phyloP scores from a whole-genome alignment of 495 filamentous ascomycete genomes.

The Talaromyces wortmannii region DNA sequence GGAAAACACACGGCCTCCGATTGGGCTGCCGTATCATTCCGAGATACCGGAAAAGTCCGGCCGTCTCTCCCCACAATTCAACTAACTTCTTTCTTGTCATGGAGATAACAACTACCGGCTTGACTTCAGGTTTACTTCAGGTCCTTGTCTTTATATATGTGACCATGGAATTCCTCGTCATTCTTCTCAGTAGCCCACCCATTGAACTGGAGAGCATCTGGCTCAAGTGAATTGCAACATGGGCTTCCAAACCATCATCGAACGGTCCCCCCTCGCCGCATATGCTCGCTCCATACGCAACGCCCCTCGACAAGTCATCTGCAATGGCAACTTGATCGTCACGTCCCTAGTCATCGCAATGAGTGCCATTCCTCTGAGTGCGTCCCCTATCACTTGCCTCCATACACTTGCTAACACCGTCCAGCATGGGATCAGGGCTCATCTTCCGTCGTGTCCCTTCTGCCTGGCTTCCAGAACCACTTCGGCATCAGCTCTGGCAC shows the following conservation, averaged over 20 bases:
- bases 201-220: neutral
- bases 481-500: constrained; percentile 11
- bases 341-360: constrained; percentile 7
- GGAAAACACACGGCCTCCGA: neutral
- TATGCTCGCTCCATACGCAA: neutral
- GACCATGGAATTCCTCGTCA: neutral
- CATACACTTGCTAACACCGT: neutral
- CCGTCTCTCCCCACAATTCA: neutral
- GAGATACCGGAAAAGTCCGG: neutral
- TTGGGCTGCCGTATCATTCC: neutral
- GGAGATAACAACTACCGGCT: neutral
- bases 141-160: neutral
- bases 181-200: neutral
- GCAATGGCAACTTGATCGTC: constrained; percentile 3
- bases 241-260: neutral
- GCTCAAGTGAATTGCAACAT: neutral
- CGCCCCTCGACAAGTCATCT: constrained; percentile 8
- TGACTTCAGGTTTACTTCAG: too few species aligned
- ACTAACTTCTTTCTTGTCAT: neutral
- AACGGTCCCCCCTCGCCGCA: neutral
- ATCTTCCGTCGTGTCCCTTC: constrained; percentile 5
- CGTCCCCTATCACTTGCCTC: constrained; percentile 2
- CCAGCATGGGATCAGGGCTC: constrained; percentile 14
- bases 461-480: constrained; percentile 8
- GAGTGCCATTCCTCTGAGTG: constrained; percentile 9